Evolutionary conservation across 2,329 filamentous ascomycete genomes (phyloP), one percentile per base, ranked within the genome.

Genomic region (Penicillium sp.): DNA sequence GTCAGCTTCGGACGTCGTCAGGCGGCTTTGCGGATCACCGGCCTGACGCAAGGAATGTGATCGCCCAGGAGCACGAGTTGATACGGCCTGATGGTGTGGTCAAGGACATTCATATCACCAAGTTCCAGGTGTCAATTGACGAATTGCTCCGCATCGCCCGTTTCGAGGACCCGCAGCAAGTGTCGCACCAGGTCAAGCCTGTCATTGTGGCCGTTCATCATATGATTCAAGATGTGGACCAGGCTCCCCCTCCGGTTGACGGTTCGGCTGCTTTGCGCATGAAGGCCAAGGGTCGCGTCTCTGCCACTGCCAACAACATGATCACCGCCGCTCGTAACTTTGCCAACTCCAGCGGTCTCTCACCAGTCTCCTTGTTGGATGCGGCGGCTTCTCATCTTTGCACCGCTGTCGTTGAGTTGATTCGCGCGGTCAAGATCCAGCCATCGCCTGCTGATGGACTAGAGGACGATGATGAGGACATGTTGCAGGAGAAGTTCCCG

Each of bases 291-390:
- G 84, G 86, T 52, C 89, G 89, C 59, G 90, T 98, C 3, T 96
- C 92, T n/a, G 89, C 90, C 2, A 96, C 94, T 1, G 93, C 95
- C 51, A 98, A 98, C 81, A 95, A 94, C 71, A 82, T 99, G 59
- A 97, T 98, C 70, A 98, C 94, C 2, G 92, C 94, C 1, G 90
- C 91, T 37, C 96, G 96, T 79, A 96, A 96, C 72, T 96, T 95
- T 75, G 89, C 90, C 37, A 84, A 86, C 11, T 88, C 92, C 0
- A 88, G 86, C 20, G 95, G 95, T 34, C 85, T 99, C 35, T 94
- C 92, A 1, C 95, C 95, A 0, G 89, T 99, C n/a, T 96, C 92
- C 5, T 79, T 99, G 3, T 82, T 99, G 22, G 95, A 99, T 75
- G 95, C 94, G 3, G 94, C 95, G 2, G 92, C 94, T 7, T 95